phyloP scores from a whole-genome alignment of 768 basidiomycete species.

The Candolleomyces eurysporus region DNA sequence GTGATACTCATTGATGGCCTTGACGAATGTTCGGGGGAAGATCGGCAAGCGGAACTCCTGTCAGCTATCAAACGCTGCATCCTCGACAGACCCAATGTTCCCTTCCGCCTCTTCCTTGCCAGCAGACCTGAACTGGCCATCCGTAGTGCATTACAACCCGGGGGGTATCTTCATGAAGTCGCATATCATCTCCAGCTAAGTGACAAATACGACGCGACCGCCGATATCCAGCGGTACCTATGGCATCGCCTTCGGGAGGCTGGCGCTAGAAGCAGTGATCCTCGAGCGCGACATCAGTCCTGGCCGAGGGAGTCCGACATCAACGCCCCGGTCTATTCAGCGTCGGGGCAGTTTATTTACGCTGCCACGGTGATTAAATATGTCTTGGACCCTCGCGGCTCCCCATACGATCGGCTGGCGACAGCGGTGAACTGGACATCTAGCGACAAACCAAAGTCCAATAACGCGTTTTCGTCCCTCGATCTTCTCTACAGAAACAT shows the following conservation, averaged over 20 bases:
- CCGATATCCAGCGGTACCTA: neutral
- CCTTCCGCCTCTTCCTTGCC: conserved; percentile 14
- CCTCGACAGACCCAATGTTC: neutral
- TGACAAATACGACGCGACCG: neutral
- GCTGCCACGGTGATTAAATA: conserved; percentile 11
- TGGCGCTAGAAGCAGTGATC: neutral
- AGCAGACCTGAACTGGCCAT: conserved; percentile 14
- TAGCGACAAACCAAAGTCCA: neutral
- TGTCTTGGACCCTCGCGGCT: conserved; percentile 10
- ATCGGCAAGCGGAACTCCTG: conserved; percentile 9
- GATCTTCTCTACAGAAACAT: conserved; percentile 8
- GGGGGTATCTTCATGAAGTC: neutral
- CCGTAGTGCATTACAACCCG: neutral
- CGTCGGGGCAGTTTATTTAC: conserved; percentile 15
- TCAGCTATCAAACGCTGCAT: conserved; percentile 3
- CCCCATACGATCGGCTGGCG: neutral
- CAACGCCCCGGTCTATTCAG: conserved; percentile 2
- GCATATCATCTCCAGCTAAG: conserved; percentile 1
- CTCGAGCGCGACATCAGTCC: neutral
- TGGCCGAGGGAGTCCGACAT: conserved; percentile 12
- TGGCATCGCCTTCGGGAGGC: conserved; percentile 2
- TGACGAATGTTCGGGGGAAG: conserved; percentile 12
- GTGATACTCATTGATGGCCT: conserved; percentile 10
- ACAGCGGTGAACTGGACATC: neutral
- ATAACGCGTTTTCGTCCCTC: neutral